Evolutionary conservation across 129 eudicot genomes (phyloP).

Genomic region (Centrapalus pauciflorus): DNA sequence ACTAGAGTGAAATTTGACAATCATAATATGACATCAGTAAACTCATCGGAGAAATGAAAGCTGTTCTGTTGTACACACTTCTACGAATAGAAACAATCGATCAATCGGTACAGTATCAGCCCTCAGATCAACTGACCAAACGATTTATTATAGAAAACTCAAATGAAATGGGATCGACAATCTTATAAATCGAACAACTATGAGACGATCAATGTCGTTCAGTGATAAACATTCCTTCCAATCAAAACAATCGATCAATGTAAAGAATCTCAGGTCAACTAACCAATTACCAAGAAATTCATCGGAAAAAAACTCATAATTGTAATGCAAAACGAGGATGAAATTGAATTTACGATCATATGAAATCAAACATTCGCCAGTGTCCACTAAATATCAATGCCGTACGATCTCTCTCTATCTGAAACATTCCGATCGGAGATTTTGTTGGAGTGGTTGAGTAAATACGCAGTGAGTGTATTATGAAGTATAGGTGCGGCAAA

Average conservation of each 20-base stretch:
- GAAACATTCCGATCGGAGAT: conserved; percentile 1
- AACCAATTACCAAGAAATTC: too few species aligned
- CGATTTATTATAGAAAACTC: not conserved
- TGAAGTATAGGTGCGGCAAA: not conserved
- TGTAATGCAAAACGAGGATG: not conserved
- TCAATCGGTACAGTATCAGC: not conserved
- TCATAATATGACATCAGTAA: not conserved
- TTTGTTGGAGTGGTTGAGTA: not conserved
- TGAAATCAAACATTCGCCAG: not conserved
- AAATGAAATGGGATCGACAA: not conserved
- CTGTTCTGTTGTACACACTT: not conserved
- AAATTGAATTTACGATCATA: not conserved
- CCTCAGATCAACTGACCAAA: not conserved
- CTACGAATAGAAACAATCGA: not conserved
- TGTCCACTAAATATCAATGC: not conserved
- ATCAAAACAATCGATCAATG: not conserved
- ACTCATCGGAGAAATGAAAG: not conserved
- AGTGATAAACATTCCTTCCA: not conserved
- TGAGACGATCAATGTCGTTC: not conserved
- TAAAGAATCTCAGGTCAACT: not conserved
- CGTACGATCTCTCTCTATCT: not conserved
- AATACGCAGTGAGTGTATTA: not conserved
- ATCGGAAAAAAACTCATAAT: too few species aligned
- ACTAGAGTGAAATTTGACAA: not conserved
- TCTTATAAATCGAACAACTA: not conserved